Evolutionary conservation across 2,329 filamentous ascomycete genomes (phyloP).

Genomic region (Clathrospora elynae): DNA sequence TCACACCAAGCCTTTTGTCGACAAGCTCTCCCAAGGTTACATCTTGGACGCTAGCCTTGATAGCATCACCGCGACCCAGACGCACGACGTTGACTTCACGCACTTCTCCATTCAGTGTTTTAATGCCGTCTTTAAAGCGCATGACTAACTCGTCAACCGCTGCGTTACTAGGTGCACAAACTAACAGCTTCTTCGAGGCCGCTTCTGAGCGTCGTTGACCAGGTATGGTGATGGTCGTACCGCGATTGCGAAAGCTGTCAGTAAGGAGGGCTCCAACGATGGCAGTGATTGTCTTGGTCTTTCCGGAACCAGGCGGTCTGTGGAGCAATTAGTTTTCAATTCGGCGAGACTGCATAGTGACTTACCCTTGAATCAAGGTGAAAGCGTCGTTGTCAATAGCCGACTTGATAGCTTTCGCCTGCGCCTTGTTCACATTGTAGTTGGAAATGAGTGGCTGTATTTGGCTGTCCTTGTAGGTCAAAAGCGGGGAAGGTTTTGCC

Average conservation of each 20-base stretch:
- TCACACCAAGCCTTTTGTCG: conserved; percentile 66
- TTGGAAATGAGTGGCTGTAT: conserved; percentile 71
- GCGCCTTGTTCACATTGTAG: conserved; percentile 84
- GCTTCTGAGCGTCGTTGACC: conserved; percentile 37
- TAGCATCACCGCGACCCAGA: conserved; percentile 86
- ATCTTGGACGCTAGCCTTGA: conserved; percentile 85
- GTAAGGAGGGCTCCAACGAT: conserved; percentile 89
- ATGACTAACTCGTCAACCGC: conserved; percentile 96
- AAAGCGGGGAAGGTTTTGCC: conserved; percentile 86
- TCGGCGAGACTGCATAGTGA: conserved; percentile 2
- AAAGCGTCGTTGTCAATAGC: conserved; percentile 96
- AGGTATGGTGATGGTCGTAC: conserved; percentile 53
- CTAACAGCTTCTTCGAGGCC: conserved; percentile 80
- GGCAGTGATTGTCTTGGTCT: conserved; percentile 96
- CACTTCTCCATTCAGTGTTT: conserved; percentile 71
- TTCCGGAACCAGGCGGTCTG: conserved; percentile 91
- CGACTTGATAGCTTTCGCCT: conserved; percentile 89
- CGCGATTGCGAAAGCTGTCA: conserved; percentile 57
- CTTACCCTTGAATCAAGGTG: conserved; percentile 86
- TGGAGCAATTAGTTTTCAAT: conserved; percentile 24
- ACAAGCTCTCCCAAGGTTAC: conserved; percentile 94
- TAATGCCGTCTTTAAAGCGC: conserved; percentile 85
- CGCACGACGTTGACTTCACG: conserved; percentile 87
- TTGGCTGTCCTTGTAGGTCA: conserved; percentile 77
- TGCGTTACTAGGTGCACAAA: conserved; percentile 98